These are phyloP conservation scores for Cytospora piceicola DNA, from an alignment of 2,329 filamentous ascomycete species.

Conservation along the genomic window DNA sequence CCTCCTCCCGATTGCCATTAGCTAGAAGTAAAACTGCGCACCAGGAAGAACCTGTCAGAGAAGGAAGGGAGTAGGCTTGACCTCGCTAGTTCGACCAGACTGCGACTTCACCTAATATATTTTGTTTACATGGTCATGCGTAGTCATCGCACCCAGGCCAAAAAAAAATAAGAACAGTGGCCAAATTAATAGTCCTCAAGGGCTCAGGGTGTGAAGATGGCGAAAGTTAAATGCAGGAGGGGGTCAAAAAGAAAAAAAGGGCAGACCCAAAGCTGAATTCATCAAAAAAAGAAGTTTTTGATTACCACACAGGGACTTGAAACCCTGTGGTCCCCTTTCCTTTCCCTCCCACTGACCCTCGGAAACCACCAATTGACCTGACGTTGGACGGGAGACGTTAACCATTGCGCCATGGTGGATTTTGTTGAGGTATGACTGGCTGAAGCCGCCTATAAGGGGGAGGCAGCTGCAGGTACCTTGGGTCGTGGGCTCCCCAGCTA, in stretches of 20 bases:
- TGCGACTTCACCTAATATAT: too few species aligned
- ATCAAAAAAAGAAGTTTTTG: neutral
- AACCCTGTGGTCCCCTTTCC: constrained; percentile 1
- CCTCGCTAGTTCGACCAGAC: too few species aligned
- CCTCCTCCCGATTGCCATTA: neutral
- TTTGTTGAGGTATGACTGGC: neutral
- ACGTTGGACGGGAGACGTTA: neutral
- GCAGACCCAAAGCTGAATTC: neutral
- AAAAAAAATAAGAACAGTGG: neutral
- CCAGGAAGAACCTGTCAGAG: neutral
- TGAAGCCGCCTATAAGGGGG: neutral
- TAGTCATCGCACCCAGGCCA: neutral
- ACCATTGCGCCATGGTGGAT: constrained; percentile 4
- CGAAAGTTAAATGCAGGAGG: neutral
- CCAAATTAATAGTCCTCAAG: neutral
- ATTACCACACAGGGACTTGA: neutral
- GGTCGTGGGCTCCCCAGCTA: neutral
- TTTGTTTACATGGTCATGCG: too few species aligned
- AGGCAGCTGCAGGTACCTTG: neutral
- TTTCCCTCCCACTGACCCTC: constrained; percentile 2
- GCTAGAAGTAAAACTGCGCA: neutral
- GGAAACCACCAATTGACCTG: constrained; percentile 2
- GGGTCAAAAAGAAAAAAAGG: neutral
- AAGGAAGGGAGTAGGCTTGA: too few species aligned
- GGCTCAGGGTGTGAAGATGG: neutral